Base-by-base conservation (phyloP, 352 stramenopile species). In the Pythium biforme region DNA sequence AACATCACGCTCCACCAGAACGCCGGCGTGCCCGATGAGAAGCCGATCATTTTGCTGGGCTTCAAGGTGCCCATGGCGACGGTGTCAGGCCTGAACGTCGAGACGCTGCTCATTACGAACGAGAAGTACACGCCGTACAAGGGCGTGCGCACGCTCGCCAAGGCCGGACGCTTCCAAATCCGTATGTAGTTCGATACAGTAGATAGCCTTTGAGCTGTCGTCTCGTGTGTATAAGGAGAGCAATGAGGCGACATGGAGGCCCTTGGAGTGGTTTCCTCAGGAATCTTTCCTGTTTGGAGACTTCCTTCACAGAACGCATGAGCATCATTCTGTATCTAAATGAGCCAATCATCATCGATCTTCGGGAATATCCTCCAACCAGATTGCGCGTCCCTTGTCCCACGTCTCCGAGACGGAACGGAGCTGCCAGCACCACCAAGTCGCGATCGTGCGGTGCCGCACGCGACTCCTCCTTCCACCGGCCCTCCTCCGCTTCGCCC, bases 81-180 rank as follows among this genome's bases (percentile, higher is more conserved):
- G 9, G 94, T 99, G 45, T 98, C 92, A 63, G 96, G 96, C 14
- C 72, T 99, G 48, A 92, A 95, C 45, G 96, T 99, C 41, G 93
- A 96, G 70, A 98, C 96, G 46, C 72, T 99, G 46, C 66, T 96
- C 43, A 84, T 99, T 51, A 95, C 88, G 29, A 98, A 98, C 70
- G 97, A 99, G 76, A 92, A 90, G 60, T 99, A 99, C 79, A 96
- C 95, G 64, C 97, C 96, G 9, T 99, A 99, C 87, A 99, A 99
- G 83, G 97, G 96, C 31, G 96, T 99, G 49, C 87, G 96, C 56
- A 98, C 97, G 51, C 90, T 99, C 66, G 97, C 96, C 31, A 98
- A 98, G 72, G 92, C 93, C 58, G 96, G 96, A 0, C 86, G 93
- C 37, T 98, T 98, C 82, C 94, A 98, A 83, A 97, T 98, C 73